A percentile compares a stretch with the other conserved stretches of the same genome.
Conservation (phyloP, 805 yeast genomes). For the Candida railenensis region DNA sequence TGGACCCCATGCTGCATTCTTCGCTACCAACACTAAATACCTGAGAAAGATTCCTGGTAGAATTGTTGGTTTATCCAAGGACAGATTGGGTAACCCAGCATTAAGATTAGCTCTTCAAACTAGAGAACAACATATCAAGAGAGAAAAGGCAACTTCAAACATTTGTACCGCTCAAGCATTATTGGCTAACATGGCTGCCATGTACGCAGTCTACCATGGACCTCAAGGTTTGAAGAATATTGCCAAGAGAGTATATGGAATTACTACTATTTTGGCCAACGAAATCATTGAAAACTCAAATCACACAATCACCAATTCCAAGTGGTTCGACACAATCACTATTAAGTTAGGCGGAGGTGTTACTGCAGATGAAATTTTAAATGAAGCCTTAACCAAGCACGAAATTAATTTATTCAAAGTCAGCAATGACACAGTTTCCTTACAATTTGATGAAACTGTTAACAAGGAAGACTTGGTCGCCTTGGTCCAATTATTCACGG, state of each 20-base stretch:
- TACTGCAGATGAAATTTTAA: slow-evolving; percentile 55
- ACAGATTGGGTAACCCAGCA: slow-evolving; percentile 87
- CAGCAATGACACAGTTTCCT: slow-evolving; percentile 57
- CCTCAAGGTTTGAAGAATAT: slow-evolving; percentile 79
- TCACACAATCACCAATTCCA: slow-evolving; percentile 54
- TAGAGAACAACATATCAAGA: slow-evolving; percentile 95
- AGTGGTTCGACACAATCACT: slow-evolving; percentile 88
- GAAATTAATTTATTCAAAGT: slow-evolving; percentile 78
- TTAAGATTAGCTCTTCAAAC: slow-evolving; percentile 93
- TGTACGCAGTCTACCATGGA: slow-evolving; percentile 96
- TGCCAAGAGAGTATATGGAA: slow-evolving; percentile 72
- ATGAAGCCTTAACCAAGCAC: slow-evolving; percentile 54
- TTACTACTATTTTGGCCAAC: slow-evolving; percentile 69
- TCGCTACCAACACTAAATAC: slow-evolving; percentile 76
- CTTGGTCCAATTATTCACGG: slow-evolving; percentile 62
- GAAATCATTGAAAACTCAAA: slow-evolving; percentile 35
- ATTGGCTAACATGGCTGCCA: slow-evolving; percentile 91
- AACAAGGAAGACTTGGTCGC: slow-evolving; percentile 56
- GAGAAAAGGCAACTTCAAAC: slow-evolving; percentile 97
- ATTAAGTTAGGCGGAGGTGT: slow-evolving; percentile 49
- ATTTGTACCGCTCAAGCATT: slow-evolving; percentile 98
- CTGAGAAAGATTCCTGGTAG: slow-evolving; percentile 97
- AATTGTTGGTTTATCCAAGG: slow-evolving; percentile 89
- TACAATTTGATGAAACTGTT: slow-evolving; percentile 92
- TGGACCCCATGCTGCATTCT: slow-evolving; percentile 98